phyloP scores from a whole-genome alignment of 2,329 filamentous ascomycete genomes.

The Fusarium algeriense region DNA sequence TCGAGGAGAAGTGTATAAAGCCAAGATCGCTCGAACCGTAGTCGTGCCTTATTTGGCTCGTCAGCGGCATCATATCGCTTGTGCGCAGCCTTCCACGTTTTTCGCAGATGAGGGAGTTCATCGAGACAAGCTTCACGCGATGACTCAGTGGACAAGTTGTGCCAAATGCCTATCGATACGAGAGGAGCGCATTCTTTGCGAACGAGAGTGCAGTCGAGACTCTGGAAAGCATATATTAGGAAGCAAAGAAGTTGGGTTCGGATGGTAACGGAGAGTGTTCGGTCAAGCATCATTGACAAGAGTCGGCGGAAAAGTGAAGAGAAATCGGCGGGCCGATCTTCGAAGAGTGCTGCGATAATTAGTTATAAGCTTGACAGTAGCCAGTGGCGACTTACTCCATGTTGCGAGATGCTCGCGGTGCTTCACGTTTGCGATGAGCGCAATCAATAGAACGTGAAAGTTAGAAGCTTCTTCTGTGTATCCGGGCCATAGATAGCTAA shows the following conservation, averaged over 20 bases:
- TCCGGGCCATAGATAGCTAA: slow-evolving; percentile 91
- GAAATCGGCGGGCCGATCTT: slow-evolving; percentile 82
- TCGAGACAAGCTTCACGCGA: slow-evolving; percentile 80
- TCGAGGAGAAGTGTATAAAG: slow-evolving; percentile 87
- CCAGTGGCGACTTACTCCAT: slow-evolving; percentile 73
- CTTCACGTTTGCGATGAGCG: slow-evolving; percentile 88
- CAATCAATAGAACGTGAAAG: slow-evolving; percentile 88
- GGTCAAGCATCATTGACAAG: slow-evolving; percentile 85
- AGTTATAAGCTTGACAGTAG: slow-evolving; percentile 21
- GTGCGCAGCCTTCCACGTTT: slow-evolving; percentile 88
- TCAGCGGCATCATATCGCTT: slow-evolving; percentile 92
- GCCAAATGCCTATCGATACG: slow-evolving; percentile 95
- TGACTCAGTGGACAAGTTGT: slow-evolving; percentile 85
- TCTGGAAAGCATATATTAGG: slow-evolving; percentile 92
- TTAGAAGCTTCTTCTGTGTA: slow-evolving; percentile 92
- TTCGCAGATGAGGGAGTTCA: slow-evolving; percentile 79
- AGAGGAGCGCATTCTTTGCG: slow-evolving; percentile 96
- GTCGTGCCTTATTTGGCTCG: slow-evolving; percentile 78
- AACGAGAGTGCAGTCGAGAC: slow-evolving; percentile 87
- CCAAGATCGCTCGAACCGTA: slow-evolving; percentile 95
- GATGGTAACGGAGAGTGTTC: slow-evolving; percentile 72
- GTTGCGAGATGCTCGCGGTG: slow-evolving; percentile 86
- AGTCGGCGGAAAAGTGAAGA: slow-evolving; percentile 89
- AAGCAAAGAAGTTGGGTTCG: slow-evolving; percentile 89
- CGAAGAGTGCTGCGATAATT: slow-evolving; percentile 74